Conservation (phyloP, 805 yeast species). For the Myxozyma melibiosi region DNA sequence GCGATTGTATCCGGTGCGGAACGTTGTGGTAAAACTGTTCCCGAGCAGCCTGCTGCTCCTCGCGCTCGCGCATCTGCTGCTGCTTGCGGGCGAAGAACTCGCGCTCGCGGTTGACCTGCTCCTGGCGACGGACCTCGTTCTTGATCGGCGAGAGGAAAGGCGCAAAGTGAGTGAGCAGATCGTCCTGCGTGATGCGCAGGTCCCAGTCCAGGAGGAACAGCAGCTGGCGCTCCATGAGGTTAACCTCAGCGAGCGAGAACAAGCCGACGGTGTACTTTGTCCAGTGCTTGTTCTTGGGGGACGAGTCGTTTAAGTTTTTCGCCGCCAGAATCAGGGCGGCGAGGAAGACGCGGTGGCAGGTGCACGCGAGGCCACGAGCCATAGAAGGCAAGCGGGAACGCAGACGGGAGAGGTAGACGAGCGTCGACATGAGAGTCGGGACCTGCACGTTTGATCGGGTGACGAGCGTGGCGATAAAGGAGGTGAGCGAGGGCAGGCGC, state of each 20-base stretch:
- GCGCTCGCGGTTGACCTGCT: constrained; percentile 25
- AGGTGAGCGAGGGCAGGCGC: constrained; percentile 51
- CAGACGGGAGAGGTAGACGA: constrained; percentile 78
- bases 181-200: constrained; percentile 67
- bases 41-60: background rate
- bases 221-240: constrained; percentile 87
- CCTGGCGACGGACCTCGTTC: constrained; percentile 45
- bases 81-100: constrained; percentile 20
- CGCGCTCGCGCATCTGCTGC: constrained; percentile 17
- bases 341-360: constrained; percentile 88
- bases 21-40: constrained; percentile 15
- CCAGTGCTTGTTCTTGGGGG: constrained; percentile 97
- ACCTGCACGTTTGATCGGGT: constrained; percentile 88
- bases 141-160: constrained; percentile 80
- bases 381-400: constrained; percentile 78
- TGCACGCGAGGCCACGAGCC: constrained; percentile 85
- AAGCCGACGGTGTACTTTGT: constrained; percentile 88
- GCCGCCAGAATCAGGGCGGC: constrained; percentile 92
- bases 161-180: constrained; percentile 66
- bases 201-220: constrained; percentile 85
- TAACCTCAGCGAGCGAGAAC: constrained; percentile 73
- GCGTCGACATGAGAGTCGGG: constrained; percentile 90
- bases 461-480: constrained; percentile 73
- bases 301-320: constrained; percentile 86
- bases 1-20: constrained; percentile 16